A percentile compares a stretch with the other conserved stretches of the same genome.
These are phyloP conservation scores for Fennellomyces sp. DNA, from an alignment of 371 early-diverging fungal species.

Conservation along the genomic window DNA sequence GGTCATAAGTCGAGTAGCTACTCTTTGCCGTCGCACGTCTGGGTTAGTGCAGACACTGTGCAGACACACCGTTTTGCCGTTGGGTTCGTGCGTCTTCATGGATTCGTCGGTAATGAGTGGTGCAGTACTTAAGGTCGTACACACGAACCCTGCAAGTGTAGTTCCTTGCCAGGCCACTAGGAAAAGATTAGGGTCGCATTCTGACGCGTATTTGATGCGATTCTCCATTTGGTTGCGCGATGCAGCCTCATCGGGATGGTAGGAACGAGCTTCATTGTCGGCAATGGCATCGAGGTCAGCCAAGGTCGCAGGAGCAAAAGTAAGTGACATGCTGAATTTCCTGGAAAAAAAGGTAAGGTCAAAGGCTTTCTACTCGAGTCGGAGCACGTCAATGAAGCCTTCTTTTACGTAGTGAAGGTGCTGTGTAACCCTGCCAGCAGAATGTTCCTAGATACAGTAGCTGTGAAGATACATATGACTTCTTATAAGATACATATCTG, in stretches of 20 bases:
- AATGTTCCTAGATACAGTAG: too few relatives aligned
- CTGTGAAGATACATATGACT: too few relatives aligned
- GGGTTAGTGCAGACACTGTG: constrained; percentile 71
- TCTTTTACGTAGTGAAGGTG: too few relatives aligned
- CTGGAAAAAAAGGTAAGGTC: too few relatives aligned
- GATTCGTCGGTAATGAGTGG: constrained; percentile 65
- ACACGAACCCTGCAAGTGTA: constrained; percentile 61
- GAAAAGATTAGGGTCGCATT: constrained; percentile 55
- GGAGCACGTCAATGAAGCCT: too few relatives aligned
- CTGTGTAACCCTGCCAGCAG: too few relatives aligned
- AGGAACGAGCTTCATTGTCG: constrained; percentile 47
- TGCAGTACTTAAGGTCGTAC: constrained; percentile 50
- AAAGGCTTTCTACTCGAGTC: too few relatives aligned
- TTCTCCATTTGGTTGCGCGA: constrained; percentile 54
- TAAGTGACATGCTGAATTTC: too few relatives aligned
- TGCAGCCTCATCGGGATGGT: constrained; percentile 70
- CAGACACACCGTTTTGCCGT: constrained; percentile 66
- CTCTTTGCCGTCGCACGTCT: constrained; percentile 53
- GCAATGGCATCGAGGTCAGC: constrained; percentile 33
- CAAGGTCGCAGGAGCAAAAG: constrained; percentile 27
- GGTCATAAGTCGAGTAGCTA: constrained; percentile 54
- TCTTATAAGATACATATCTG: too few relatives aligned
- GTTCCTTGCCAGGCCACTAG: constrained; percentile 43
- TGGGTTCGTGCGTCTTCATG: constrained; percentile 64
- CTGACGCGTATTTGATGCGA: constrained; percentile 51